phyloP scores from a whole-genome alignment of 305 asterid species.

The Fraxinus ornus region DNA sequence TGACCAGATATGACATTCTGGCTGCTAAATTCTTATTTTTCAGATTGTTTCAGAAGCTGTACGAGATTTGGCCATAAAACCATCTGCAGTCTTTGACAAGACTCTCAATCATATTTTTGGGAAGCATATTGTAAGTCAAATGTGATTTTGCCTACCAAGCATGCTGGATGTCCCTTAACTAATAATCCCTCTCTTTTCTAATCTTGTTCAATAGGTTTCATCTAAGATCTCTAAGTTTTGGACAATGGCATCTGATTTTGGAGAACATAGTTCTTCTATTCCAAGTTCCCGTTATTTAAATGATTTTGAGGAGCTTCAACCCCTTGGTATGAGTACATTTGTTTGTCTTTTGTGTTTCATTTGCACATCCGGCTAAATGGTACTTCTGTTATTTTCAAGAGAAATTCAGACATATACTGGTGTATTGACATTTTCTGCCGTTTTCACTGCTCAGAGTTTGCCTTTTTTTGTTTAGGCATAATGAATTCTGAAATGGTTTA shows the following conservation, averaged over 20 bases:
- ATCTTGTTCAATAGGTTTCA: slow-evolving; percentile 47
- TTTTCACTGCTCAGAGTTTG: not conserved
- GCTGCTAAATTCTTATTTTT: slow-evolving; percentile 26
- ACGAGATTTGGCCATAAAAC: slow-evolving; percentile 64
- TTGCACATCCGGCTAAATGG: slow-evolving; percentile 21
- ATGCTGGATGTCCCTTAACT: slow-evolving; percentile 24
- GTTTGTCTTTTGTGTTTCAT: slow-evolving; percentile 15
- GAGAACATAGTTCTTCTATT: slow-evolving; percentile 52
- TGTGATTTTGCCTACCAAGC: slow-evolving; percentile 22
- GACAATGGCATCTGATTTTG: slow-evolving; percentile 65
- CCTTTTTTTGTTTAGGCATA: not conserved
- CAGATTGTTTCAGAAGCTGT: slow-evolving; percentile 80
- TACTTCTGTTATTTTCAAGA: slow-evolving; percentile 17
- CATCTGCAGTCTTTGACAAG: slow-evolving; percentile 72
- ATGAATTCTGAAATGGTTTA: not conserved
- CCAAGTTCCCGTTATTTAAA: slow-evolving; percentile 78
- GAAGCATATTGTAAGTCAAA: slow-evolving; percentile 62
- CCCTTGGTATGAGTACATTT: slow-evolving; percentile 60
- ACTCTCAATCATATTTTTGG: slow-evolving; percentile 64
- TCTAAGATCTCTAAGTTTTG: slow-evolving; percentile 71
- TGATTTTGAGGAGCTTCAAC: slow-evolving; percentile 97
- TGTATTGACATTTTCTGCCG: not conserved
- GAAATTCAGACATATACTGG: not conserved
- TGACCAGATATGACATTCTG: slow-evolving; percentile 15
- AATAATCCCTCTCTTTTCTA: slow-evolving; percentile 21